Evolutionary conservation across 768 basidiomycete genomes (phyloP), one percentile per base, ranked within the genome.

Genomic region (Suillus alpinus): DNA sequence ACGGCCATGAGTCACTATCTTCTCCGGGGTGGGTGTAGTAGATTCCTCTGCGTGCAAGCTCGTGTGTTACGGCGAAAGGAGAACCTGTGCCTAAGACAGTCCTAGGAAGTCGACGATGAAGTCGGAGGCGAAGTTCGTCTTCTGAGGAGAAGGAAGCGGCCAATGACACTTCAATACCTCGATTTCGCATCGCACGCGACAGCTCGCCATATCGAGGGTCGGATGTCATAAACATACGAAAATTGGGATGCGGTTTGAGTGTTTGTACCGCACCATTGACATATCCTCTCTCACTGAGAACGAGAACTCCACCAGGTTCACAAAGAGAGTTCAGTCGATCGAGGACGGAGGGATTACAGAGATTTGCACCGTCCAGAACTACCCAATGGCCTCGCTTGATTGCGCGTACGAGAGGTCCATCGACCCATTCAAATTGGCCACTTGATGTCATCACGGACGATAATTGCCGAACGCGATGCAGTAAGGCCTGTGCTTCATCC

Each of bases 161-260:
- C 58, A 94, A 67, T 32, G 83, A 81, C 51, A 98, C 82, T 73
- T 99, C 97, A 39, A 97, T 79, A 18, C 96, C 96, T 59, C 97
- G 86, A 75, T 99, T 99, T 29, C 97, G 89, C 97, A 99, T 99
- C 2, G 97, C 97, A 40, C 97, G 83, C 1, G 97, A 98, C 12
- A 98, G 78, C 74, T 99, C 97, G 49, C 97, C 97, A 63, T 89
- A 83, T 63, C 88, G 87, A 32, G 94, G 91, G 69, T 99, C 93
- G 56, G 95, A 86, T 2, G 88, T 85, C 94, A 99, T 96, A 76
- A 98, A 90, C 6, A 99, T 78, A 31, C 95, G 84, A 77, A 99
- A 99, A 65, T 88, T 80, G 2, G 89, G 86, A 70, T 98, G 95
- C 2, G 97, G 95, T 44, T 74, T 78, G 63, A 98, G 76, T 56